These are phyloP conservation scores for Orbilia quercus DNA, from an alignment of 2,329 filamentous ascomycete species.

Conservation along the genomic window DNA sequence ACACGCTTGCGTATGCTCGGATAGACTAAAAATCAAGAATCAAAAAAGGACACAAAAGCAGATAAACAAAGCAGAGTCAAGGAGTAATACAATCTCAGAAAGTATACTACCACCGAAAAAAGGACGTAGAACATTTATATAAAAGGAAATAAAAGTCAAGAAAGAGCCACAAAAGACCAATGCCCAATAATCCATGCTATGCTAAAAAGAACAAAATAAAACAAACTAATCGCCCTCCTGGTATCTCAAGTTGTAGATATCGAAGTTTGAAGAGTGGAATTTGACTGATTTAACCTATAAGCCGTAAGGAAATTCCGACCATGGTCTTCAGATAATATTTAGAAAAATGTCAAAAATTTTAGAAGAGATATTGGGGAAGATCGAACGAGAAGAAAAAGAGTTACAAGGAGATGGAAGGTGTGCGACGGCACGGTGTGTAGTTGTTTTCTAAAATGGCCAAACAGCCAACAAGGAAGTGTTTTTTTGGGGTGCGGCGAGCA, in stretches of 20 bases:
- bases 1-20: conserved; percentile 53
- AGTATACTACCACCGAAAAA: conserved; percentile 38
- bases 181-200: conserved; percentile 55
- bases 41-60: conserved; percentile 21
- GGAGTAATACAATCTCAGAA: conserved; percentile 56
- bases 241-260: conserved; percentile 42
- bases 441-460: conserved; percentile 12
- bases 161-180: conserved; percentile 35
- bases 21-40: conserved; percentile 23
- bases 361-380: background rate
- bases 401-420: conserved; percentile 43
- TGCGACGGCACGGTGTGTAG: conserved; percentile 48
- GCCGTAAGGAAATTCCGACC: conserved; percentile 12
- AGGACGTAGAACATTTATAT: conserved; percentile 23
- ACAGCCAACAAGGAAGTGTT: conserved; percentile 39
- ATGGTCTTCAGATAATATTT: background rate
- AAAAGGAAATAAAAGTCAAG: conserved; percentile 15
- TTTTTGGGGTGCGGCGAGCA: conserved; percentile 53
- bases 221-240: conserved; percentile 22
- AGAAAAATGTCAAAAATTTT: background rate
- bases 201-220: conserved; percentile 42
- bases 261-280: conserved; percentile 17
- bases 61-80: conserved; percentile 21
- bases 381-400: conserved; percentile 21
- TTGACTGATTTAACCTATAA: conserved; percentile 13